Evolutionary conservation across 345 rosid species (phyloP).

Genomic region (Rhodamnia rubescens): DNA sequence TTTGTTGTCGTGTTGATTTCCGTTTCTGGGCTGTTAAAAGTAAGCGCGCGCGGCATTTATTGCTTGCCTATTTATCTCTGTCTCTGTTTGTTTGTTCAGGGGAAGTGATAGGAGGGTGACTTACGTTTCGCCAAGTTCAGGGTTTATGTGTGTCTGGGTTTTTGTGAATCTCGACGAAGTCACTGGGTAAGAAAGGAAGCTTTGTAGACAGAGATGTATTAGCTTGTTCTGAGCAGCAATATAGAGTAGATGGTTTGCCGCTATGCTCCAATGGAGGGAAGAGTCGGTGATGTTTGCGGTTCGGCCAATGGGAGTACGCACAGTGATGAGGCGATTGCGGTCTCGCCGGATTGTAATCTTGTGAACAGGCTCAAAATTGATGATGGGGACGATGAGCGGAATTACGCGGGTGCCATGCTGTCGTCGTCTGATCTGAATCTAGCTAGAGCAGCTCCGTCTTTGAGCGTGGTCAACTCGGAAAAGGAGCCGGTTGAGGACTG

Average conservation of each 20-base stretch:
- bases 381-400: neutral
- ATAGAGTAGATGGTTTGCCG: neutral
- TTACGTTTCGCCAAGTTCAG: neutral
- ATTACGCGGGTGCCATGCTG: neutral
- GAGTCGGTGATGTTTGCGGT: neutral
- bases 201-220: neutral
- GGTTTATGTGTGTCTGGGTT: neutral
- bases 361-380: constrained; percentile 1
- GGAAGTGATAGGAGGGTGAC: constrained; percentile 1
- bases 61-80: neutral
- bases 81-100: constrained; percentile 14
- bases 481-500: constrained; percentile 29
- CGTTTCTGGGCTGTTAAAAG: neutral
- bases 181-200: neutral
- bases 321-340: constrained; percentile 3
- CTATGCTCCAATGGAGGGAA: neutral
- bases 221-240: neutral
- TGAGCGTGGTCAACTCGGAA: neutral
- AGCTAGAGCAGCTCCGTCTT: neutral
- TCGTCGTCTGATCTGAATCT: constrained; percentile 3
- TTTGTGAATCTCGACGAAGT: neutral
- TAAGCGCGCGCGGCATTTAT: neutral
- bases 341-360: constrained; percentile 1
- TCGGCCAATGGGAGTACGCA: constrained; percentile 10
- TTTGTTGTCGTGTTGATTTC: neutral